phyloP scores from a whole-genome alignment of 2,329 filamentous ascomycete species.

The Emericellopsis atlantica region DNA sequence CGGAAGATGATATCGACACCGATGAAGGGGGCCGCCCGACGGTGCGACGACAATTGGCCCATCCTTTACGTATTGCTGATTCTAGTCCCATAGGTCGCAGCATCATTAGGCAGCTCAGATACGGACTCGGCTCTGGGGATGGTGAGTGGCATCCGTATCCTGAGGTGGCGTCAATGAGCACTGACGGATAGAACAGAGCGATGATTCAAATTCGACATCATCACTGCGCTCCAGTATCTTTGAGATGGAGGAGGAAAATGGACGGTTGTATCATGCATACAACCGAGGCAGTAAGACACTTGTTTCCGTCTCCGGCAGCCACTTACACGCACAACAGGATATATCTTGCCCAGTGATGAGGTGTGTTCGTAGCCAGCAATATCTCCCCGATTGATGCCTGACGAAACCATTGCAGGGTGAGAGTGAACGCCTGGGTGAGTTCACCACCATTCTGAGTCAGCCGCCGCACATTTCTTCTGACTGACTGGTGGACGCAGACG shows the following conservation, averaged over 20 bases:
- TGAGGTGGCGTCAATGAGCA: not conserved
- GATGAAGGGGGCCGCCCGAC: not conserved
- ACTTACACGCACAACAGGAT: slow-evolving; percentile 6
- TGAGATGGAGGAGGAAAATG: slow-evolving; percentile 10
- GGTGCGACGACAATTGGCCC: not conserved
- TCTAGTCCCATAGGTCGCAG: slow-evolving; percentile 1
- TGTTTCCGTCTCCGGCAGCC: not conserved
- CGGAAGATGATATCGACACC: not conserved
- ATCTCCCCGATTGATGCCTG: not conserved
- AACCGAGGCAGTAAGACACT: slow-evolving; percentile 10
- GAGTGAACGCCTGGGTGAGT: slow-evolving; percentile 7
- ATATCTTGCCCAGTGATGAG: slow-evolving; percentile 9
- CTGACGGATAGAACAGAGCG: slow-evolving; percentile 1
- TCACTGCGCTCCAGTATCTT: slow-evolving; percentile 2
- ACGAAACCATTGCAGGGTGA: slow-evolving; percentile 4
- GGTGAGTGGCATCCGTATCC: not conserved
- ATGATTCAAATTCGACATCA: slow-evolving; percentile 1
- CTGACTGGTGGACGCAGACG: not conserved
- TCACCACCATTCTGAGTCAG: not conserved
- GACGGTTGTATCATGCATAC: slow-evolving; percentile 11
- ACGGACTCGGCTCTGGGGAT: slow-evolving; percentile 3
- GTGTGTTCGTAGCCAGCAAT: slow-evolving; percentile 3
- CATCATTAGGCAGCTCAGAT: not conserved
- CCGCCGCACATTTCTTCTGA: not conserved
- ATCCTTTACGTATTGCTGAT: not conserved